These are phyloP conservation scores for Carpinus fangiana DNA, from an alignment of 306 rosid species.

Conservation along the genomic window DNA sequence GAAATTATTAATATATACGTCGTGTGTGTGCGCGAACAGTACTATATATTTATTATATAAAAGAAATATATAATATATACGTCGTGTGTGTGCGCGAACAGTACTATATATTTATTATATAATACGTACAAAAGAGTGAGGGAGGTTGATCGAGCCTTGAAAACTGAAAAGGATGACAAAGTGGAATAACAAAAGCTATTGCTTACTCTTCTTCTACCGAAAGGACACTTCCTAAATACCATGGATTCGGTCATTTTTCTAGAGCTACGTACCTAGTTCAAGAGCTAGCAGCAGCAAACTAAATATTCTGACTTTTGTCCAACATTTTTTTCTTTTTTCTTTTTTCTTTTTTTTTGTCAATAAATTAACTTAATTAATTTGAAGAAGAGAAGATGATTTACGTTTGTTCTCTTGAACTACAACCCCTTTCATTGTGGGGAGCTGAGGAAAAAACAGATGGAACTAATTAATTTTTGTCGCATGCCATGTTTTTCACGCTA, in stretches of 20 bases:
- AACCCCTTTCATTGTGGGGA: no score
- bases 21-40: background rate
- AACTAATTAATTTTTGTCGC: background rate
- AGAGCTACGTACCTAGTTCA: background rate
- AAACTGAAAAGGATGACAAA: background rate
- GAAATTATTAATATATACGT: background rate
- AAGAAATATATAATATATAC: no score
- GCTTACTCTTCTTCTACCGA: background rate
- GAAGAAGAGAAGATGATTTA: background rate
- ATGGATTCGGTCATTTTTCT: background rate
- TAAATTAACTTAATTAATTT: background rate
- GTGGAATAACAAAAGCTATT: background rate
- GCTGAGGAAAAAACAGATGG: no score
- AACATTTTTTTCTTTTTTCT: background rate
- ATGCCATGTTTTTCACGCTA: background rate
- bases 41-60: background rate
- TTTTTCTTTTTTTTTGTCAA: background rate
- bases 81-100: no score
- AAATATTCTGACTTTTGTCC: background rate
- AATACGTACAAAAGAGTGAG: background rate
- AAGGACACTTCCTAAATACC: background rate
- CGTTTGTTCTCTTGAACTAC: background rate
- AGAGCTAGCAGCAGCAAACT: background rate
- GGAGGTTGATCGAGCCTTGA: background rate
- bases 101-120: no score